Base-by-base conservation (phyloP, 371 early-diverging fungal species). In the Mortierella sp. region DNA sequence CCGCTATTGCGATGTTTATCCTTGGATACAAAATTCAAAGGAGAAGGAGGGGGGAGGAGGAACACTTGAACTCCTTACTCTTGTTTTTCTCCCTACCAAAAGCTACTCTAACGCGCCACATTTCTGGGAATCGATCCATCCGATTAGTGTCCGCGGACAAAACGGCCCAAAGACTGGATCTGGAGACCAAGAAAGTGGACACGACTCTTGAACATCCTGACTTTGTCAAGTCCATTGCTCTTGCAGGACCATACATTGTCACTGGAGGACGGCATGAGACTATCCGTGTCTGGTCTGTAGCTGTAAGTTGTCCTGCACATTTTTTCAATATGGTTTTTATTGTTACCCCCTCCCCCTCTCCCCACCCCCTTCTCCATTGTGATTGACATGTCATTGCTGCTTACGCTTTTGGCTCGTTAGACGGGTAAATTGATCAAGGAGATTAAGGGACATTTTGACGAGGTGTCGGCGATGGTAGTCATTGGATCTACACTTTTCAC, bases 211-310 rank as follows among this genome's bases (percentile, higher is more conserved):
- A 72, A 48, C 96, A 96, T 75, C 90, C 92, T 4, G 95, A 95
- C 73, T 92, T 91, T 60, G 95, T 92, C 19, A 93, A 92, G 73
- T 87, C 90, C 6, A 62, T 94, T 37, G 79, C 62, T 0, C 57
- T 93, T 11, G 86, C 86, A 14, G 91, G 89, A 1, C 86, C 88
- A 28, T 91, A 91, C 75, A 73, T 95, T 1, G 74, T 90, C 0
- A 94, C 95, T 18, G 96, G 95, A 7, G 83, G 89, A 18, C 87
- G 96, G 21, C 95, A 96, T 79, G 95, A 95, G 79, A 84, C 85
- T 23, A 87, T 96, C 26, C 89, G 93, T 23, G 86, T 95, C 4
- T 95, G 92, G 90, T 92, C 95, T 64, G 82, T 91, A 70, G 91
- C 90, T 37, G 95, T 94, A 89, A 81, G 87, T 81, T 21, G 23